These are phyloP conservation scores for Vicia sativa DNA, from an alignment of 306 rosid genomes.

Conservation along the genomic window DNA sequence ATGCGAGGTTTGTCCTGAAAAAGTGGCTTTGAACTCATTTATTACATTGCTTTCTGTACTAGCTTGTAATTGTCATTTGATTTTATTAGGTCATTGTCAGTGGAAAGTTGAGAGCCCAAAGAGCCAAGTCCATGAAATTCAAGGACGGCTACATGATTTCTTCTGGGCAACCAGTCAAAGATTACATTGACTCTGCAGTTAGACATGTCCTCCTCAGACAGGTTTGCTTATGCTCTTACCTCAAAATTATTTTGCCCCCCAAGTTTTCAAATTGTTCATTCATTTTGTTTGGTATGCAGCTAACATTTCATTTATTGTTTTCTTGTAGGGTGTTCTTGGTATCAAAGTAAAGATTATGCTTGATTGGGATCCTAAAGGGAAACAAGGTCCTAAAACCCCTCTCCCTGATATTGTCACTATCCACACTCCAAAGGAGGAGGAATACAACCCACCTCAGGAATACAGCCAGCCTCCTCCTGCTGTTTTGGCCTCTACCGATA, in stretches of 20 bases:
- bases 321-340: conserved; percentile 45
- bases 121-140: no score
- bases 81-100: conserved; percentile 59
- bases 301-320: background rate
- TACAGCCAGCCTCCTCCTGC: conserved; percentile 43
- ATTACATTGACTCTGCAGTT: conserved; percentile 59
- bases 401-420: conserved; percentile 74
- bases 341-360: background rate
- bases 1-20: conserved; percentile 54
- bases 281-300: background rate
- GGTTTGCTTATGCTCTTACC: conserved; percentile 46
- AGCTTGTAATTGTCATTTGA: conserved; percentile 3
- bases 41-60: background rate
- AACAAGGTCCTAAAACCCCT: conserved; percentile 74
- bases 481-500: conserved; percentile 44
- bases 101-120: no score
- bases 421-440: conserved; percentile 80
- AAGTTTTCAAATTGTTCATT: background rate
- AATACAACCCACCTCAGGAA: conserved; percentile 35
- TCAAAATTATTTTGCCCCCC: background rate
- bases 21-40: background rate
- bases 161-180: conserved; percentile 91
- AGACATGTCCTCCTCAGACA: conserved; percentile 68
- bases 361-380: background rate
- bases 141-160: conserved; percentile 83